phyloP scores from a whole-genome alignment of 176 grass and related monocot species.

The Puya raimondii region DNA sequence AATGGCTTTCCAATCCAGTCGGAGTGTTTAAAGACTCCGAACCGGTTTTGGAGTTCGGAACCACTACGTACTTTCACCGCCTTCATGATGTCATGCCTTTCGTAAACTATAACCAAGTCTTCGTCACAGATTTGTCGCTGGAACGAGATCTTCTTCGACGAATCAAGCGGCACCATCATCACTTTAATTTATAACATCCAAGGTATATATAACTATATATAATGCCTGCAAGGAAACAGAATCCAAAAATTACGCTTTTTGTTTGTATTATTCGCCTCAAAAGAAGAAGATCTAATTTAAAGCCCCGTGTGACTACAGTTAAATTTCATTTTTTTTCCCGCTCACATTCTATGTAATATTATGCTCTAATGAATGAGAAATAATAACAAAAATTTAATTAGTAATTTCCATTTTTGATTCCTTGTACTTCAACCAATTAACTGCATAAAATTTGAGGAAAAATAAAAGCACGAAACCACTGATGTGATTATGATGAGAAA shows the following conservation, averaged over 20 bases:
- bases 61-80: constrained; percentile 38
- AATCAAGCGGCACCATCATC: constrained; percentile 43
- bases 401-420: no score
- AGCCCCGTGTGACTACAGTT: no score
- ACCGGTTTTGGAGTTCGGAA: constrained; percentile 62
- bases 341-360: no score
- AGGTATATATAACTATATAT: neutral
- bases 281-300: no score
- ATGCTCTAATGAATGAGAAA: no score
- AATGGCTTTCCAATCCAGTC: constrained; percentile 79
- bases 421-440: no score
- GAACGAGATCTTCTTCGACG: constrained; percentile 31
- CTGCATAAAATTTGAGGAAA: no score
- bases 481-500: no score
- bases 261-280: no score
- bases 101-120: constrained; percentile 84
- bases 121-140: constrained; percentile 49
- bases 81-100: constrained; percentile 62
- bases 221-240: neutral
- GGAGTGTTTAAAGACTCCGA: constrained; percentile 68
- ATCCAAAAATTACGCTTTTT: neutral
- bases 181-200: neutral
- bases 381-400: no score
- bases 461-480: no score
- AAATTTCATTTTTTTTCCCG: no score